phyloP scores from a whole-genome alignment of 1,284 basidiomycete species.

The Tilletia setariae region DNA sequence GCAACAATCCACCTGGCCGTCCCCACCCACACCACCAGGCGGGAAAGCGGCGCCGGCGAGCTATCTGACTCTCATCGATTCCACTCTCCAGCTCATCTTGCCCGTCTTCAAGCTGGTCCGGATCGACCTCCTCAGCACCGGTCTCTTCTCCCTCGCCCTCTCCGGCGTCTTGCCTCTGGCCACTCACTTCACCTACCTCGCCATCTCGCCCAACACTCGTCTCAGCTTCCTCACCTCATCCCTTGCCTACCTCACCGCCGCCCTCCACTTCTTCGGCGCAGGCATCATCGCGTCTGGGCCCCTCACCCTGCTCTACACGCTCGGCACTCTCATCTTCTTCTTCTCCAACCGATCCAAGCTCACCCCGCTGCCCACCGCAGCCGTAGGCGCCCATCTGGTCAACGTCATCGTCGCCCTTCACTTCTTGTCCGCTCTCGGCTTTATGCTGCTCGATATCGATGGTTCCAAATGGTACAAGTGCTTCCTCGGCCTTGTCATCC shows the following conservation, averaged over 20 bases:
- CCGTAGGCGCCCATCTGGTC: not conserved
- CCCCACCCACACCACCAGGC: not conserved
- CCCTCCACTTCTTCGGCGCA: not conserved
- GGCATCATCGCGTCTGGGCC: not conserved
- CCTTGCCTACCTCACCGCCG: not conserved
- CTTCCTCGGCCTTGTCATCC: slow-evolving; percentile 18
- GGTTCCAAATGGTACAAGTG: not conserved
- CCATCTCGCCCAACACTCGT: slow-evolving; percentile 6
- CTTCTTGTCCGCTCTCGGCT: not conserved
- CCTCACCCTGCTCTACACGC: not conserved
- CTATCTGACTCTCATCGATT: not conserved
- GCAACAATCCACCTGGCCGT: not conserved
- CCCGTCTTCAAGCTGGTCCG: not conserved
- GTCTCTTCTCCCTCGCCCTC: slow-evolving; percentile 7
- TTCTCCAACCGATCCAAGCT: not conserved
- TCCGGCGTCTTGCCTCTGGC: slow-evolving; percentile 9
- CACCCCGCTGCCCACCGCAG: slow-evolving; percentile 3
- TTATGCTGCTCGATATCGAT: not conserved
- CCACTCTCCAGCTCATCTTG: not conserved
- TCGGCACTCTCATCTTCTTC: slow-evolving; percentile 10
- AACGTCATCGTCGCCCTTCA: slow-evolving; percentile 11
- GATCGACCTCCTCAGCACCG: not conserved
- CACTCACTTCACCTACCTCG: slow-evolving; percentile 1
- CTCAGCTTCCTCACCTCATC: slow-evolving; percentile 9
- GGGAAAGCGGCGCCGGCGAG: not conserved